phyloP scores from a whole-genome alignment of 306 rosid species.

The Cucumis cinereus region DNA sequence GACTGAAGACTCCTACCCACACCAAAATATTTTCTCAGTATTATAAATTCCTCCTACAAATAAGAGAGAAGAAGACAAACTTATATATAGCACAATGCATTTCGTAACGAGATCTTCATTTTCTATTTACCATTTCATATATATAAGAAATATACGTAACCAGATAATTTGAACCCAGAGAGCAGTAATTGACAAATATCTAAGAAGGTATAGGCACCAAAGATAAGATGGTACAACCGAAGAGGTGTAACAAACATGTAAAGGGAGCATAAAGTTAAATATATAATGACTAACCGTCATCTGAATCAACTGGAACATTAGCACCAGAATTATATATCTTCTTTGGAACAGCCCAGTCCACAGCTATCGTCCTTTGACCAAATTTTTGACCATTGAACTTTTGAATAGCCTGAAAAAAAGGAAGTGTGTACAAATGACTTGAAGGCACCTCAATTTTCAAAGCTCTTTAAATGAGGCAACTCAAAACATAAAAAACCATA shows the following conservation, averaged over 20 bases:
- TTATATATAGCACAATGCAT: background rate
- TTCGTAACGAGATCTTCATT: background rate
- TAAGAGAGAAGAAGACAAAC: background rate
- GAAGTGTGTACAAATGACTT: background rate
- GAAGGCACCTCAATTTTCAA: background rate
- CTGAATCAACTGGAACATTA: constrained; percentile 31
- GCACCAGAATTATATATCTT: constrained; percentile 45
- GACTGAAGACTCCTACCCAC: background rate
- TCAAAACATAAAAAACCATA: constrained; percentile 20
- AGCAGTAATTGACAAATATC: background rate
- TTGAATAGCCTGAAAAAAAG: constrained; percentile 50
- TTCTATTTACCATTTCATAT: background rate
- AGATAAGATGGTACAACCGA: background rate
- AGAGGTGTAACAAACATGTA: background rate
- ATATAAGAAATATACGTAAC: background rate
- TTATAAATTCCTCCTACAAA: background rate
- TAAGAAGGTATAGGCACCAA: background rate
- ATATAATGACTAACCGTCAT: constrained; percentile 37
- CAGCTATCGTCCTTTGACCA: constrained; percentile 73
- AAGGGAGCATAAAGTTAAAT: background rate
- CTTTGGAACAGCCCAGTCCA: constrained; percentile 94
- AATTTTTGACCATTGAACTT: constrained; percentile 64
- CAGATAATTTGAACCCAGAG: background rate
- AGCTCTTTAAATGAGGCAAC: background rate
- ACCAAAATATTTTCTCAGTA: background rate